These are phyloP conservation scores for Fusarium tupiense DNA, from an alignment of 2,329 filamentous ascomycete genomes.

Conservation along the genomic window DNA sequence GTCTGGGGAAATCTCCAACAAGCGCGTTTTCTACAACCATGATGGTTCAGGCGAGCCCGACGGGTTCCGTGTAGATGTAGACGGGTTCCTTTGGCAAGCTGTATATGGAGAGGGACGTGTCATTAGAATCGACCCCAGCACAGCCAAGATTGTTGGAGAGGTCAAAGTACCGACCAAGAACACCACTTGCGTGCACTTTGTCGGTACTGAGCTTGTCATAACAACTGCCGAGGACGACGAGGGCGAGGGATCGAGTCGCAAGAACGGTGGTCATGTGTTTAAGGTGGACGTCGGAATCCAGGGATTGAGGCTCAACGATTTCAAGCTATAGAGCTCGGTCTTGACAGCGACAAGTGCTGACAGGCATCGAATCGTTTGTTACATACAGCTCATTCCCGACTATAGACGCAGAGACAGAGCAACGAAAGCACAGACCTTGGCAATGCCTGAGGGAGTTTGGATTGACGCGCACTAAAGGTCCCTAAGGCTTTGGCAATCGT, in stretches of 20 bases:
- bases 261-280: slow-evolving; percentile 77
- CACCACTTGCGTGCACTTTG: slow-evolving; percentile 84
- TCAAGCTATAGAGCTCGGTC: slow-evolving; percentile 57
- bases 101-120: slow-evolving; percentile 83
- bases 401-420: slow-evolving; percentile 1
- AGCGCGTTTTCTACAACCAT: slow-evolving; percentile 78
- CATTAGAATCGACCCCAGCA: slow-evolving; percentile 72
- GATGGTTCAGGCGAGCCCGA: slow-evolving; percentile 76
- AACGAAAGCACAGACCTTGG: slow-evolving; percentile 27
- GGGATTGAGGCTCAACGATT: slow-evolving; percentile 72
- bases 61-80: slow-evolving; percentile 83
- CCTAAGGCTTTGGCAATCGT: slow-evolving; percentile 1
- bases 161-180: slow-evolving; percentile 80
- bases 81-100: slow-evolving; percentile 90
- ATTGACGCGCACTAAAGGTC: background rate
- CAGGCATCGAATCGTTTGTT: background rate
- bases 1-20: slow-evolving; percentile 73
- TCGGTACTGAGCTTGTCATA: slow-evolving; percentile 78
- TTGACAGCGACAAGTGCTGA: background rate
- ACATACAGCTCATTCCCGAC: background rate
- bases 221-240: slow-evolving; percentile 78
- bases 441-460: slow-evolving; percentile 8
- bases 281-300: slow-evolving; percentile 78
- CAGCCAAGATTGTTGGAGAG: slow-evolving; percentile 77
- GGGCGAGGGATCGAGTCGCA: slow-evolving; percentile 69